Conservation (phyloP, 768 basidiomycete genomes). For the Xanthoconium stramineum region DNA sequence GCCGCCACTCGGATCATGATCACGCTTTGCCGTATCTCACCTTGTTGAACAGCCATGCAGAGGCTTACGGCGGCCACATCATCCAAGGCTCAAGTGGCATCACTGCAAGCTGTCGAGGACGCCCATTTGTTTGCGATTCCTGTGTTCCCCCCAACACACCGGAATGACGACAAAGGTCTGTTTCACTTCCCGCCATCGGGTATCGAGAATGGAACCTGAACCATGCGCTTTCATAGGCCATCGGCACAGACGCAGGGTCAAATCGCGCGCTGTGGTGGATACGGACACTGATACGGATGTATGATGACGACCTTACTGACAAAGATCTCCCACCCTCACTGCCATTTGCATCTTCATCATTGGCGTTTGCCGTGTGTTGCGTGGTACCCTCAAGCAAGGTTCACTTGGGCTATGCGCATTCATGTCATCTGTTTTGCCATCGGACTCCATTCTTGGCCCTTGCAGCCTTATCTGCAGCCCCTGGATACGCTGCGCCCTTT, state of each 20-base stretch:
- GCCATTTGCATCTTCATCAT: not conserved
- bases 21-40: conserved; percentile 4
- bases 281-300: conserved; percentile 9
- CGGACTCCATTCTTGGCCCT: not conserved
- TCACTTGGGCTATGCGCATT: not conserved
- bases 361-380: not conserved
- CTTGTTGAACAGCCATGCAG: conserved; percentile 10
- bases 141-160: conserved; percentile 12
- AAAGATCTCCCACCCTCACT: conserved; percentile 9
- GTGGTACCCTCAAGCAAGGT: not conserved
- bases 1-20: not conserved
- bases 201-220: not conserved
- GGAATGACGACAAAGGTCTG: conserved; percentile 8
- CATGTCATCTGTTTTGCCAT: no score
- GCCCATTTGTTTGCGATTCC: conserved; percentile 17
- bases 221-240: not conserved
- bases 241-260: not conserved
- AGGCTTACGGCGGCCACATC: conserved; percentile 12
- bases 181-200: not conserved
- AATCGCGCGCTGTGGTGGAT: conserved; percentile 4
- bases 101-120: conserved; percentile 1
- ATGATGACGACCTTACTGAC: not conserved
- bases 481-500: not conserved
- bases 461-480: not conserved
- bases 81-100: conserved; percentile 15